phyloP scores from a whole-genome alignment of 345 rosid genomes.

The Trapa bicornis region DNA sequence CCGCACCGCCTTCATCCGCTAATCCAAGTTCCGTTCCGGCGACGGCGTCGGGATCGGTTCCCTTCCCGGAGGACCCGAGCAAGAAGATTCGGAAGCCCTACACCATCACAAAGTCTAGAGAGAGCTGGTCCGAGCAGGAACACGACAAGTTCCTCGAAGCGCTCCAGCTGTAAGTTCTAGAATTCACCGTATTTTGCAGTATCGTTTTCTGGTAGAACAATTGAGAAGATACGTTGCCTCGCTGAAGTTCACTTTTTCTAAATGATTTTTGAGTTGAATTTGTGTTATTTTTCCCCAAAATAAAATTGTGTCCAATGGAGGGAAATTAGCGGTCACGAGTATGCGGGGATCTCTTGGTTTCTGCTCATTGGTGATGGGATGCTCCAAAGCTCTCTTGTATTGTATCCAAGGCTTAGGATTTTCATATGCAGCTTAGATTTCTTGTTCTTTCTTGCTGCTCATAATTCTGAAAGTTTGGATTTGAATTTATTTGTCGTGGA shows the following conservation, averaged over 20 bases:
- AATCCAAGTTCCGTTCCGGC: constrained; percentile 9
- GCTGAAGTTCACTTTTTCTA: neutral
- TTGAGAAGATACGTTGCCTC: neutral
- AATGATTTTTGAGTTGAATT: neutral
- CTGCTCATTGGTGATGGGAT: too few species aligned
- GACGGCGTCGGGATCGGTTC: constrained; percentile 10
- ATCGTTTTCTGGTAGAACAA: neutral
- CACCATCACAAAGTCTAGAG: constrained; percentile 85
- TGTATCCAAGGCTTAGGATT: too few species aligned
- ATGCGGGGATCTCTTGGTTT: too few species aligned
- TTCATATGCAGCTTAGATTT: too few species aligned
- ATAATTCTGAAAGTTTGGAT: too few species aligned
- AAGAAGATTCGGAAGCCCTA: constrained; percentile 90
- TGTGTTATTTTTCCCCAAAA: too few species aligned
- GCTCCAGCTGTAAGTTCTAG: constrained; percentile 55
- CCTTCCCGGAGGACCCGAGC: constrained; percentile 36
- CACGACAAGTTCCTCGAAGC: constrained; percentile 95
- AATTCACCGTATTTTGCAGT: neutral
- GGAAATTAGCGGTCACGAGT: too few species aligned
- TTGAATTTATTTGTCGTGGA: too few species aligned
- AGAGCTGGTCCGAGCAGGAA: constrained; percentile 95
- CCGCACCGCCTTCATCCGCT: constrained; percentile 11
- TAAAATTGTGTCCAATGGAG: too few species aligned
- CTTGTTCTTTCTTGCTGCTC: too few species aligned
- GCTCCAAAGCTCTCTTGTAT: too few species aligned